Percentiles rank a stretch among this genome's conserved stretches.
Evolutionary conservation across 2,329 filamentous ascomycete genomes (phyloP).

Genomic region (Penicillium verrucosum): DNA sequence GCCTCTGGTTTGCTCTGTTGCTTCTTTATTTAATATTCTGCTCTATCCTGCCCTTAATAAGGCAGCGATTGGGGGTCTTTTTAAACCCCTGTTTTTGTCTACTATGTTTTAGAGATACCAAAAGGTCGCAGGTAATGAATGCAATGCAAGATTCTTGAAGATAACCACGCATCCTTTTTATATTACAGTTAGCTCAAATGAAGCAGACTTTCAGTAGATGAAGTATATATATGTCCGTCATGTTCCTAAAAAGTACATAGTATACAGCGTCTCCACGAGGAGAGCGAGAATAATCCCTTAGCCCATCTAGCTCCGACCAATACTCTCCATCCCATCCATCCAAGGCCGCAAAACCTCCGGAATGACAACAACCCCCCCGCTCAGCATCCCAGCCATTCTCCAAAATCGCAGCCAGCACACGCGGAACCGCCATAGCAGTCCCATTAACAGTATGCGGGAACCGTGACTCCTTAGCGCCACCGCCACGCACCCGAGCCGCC

Average conservation of each 20-base stretch:
- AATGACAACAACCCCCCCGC: slow-evolving; percentile 63
- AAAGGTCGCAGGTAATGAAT: neutral
- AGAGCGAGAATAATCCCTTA: neutral
- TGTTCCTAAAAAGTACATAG: neutral
- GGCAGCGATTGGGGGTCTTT: neutral
- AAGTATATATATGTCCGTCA: neutral
- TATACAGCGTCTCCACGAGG: neutral
- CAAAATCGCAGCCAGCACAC: slow-evolving; percentile 81
- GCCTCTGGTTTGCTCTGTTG: neutral
- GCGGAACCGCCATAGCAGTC: slow-evolving; percentile 85
- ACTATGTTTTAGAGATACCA: neutral
- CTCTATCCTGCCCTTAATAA: neutral
- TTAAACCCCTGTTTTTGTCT: neutral
- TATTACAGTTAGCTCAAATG: neutral
- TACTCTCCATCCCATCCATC: slow-evolving; percentile 73
- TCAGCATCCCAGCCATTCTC: slow-evolving; percentile 86
- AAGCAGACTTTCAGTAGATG: neutral
- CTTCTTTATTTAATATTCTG: neutral
- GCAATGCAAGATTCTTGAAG: neutral
- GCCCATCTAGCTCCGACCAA: slow-evolving; percentile 41
- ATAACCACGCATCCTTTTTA: neutral
- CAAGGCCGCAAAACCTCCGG: slow-evolving; percentile 76
- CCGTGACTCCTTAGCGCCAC: slow-evolving; percentile 48
- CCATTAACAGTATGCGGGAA: slow-evolving; percentile 93
- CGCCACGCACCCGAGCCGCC: slow-evolving; percentile 65